Conservation (phyloP, 2,329 filamentous ascomycete species). For the Aspergillus sp. region DNA sequence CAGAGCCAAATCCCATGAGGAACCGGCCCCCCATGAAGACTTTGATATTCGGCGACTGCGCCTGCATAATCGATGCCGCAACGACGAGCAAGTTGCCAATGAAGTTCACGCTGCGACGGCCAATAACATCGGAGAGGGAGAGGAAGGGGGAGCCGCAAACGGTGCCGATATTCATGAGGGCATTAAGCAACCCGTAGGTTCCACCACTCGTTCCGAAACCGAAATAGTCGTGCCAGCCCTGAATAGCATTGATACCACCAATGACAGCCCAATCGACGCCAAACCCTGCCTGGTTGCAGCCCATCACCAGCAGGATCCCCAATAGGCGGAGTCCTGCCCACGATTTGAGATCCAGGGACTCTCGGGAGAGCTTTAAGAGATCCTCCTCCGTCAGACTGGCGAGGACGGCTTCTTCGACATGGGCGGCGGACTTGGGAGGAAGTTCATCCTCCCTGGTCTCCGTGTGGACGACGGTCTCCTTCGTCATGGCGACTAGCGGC, state of each 20-base stretch:
- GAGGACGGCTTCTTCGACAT: slow-evolving; percentile 52
- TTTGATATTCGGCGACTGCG: slow-evolving; percentile 29
- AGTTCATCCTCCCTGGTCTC: slow-evolving; percentile 4
- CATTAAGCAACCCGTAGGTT: slow-evolving; percentile 51
- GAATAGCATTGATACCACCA: slow-evolving; percentile 50
- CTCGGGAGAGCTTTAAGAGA: slow-evolving; percentile 46
- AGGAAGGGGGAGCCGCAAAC: slow-evolving; percentile 57
- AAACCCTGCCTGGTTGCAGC: slow-evolving; percentile 54
- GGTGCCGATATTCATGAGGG: slow-evolving; percentile 54
- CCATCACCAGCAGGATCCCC: slow-evolving; percentile 52
- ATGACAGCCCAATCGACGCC: slow-evolving; percentile 58
- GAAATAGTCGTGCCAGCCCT: slow-evolving; percentile 51
- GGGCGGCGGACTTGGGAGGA: slow-evolving; percentile 20
- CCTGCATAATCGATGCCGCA: slow-evolving; percentile 49
- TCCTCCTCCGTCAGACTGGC: slow-evolving; percentile 54
- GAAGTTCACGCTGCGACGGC: slow-evolving; percentile 56
- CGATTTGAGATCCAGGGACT: slow-evolving; percentile 48
- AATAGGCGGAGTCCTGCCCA: slow-evolving; percentile 47
- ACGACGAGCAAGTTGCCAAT: slow-evolving; percentile 53
- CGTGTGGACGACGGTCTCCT: neutral
- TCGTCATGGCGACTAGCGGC: slow-evolving; percentile 9
- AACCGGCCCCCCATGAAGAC: slow-evolving; percentile 47
- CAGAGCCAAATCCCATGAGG: slow-evolving; percentile 43
- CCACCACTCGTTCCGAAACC: slow-evolving; percentile 47
- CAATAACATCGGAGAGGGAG: slow-evolving; percentile 56